Percentiles rank a stretch among this genome's conserved stretches.
phyloP scores from a whole-genome alignment of 495 filamentous ascomycete genomes.

The Xylaria flabelliformis region DNA sequence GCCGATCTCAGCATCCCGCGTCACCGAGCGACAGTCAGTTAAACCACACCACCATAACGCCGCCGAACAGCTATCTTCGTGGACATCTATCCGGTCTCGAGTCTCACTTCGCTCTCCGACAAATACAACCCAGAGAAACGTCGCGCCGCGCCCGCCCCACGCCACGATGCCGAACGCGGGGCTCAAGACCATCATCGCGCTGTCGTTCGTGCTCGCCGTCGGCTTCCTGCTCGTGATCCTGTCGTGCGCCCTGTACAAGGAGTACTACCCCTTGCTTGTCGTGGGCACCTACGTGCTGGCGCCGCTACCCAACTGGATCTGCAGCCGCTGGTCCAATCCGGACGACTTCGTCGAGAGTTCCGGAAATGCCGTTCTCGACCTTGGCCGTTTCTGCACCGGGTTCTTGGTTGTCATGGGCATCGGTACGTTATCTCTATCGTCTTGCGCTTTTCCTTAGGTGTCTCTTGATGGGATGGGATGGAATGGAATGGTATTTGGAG shows the following conservation, averaged over 20 bases:
- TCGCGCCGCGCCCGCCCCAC: slow-evolving; percentile 5
- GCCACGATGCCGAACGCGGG: slow-evolving; percentile 79
- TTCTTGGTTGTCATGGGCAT: slow-evolving; percentile 98
- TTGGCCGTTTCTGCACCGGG: slow-evolving; percentile 92
- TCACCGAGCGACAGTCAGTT: background rate
- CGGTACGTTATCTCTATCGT: slow-evolving; percentile 65
- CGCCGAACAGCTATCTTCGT: background rate
- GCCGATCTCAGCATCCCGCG: background rate
- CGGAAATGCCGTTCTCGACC: slow-evolving; percentile 81
- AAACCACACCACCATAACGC: too few species aligned
- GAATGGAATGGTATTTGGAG: background rate
- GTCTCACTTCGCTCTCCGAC: background rate
- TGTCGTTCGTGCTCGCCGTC: slow-evolving; percentile 98
- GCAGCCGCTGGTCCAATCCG: slow-evolving; percentile 82
- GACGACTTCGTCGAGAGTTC: slow-evolving; percentile 94
- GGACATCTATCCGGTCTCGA: background rate
- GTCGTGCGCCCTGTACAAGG: slow-evolving; percentile 90
- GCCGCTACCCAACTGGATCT: slow-evolving; percentile 95
- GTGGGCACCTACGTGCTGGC: slow-evolving; percentile 95
- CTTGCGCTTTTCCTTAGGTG: background rate
- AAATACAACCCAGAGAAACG: background rate
- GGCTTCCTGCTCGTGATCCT: slow-evolving; percentile 99
- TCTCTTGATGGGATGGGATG: background rate
- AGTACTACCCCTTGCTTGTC: slow-evolving; percentile 92
- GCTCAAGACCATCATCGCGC: slow-evolving; percentile 97